Evolutionary conservation across 192 early-diverging fungal species (phyloP).

Genomic region (Dimargaris cristalligena): DNA sequence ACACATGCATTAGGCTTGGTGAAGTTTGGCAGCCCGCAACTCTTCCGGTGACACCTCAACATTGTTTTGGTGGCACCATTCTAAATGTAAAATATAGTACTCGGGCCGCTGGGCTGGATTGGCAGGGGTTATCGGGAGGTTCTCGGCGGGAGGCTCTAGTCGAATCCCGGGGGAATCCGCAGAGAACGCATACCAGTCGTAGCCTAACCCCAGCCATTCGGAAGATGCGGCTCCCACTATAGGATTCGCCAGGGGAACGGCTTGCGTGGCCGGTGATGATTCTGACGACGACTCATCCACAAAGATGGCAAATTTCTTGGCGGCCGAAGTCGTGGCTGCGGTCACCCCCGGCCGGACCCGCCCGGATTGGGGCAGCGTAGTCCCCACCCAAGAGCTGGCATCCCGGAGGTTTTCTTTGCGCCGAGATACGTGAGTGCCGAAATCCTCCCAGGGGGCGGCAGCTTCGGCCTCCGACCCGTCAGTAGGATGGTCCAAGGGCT

Average conservation of each 20-base stretch:
- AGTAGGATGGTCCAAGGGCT: neutral
- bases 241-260: neutral
- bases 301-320: slow-evolving; percentile 23
- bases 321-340: neutral
- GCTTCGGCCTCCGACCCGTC: neutral
- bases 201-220: neutral
- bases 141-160: neutral
- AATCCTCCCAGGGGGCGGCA: slow-evolving; percentile 33
- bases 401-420: slow-evolving; percentile 58
- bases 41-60: slow-evolving; percentile 4
- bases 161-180: neutral
- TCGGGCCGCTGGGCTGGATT: slow-evolving; percentile 8
- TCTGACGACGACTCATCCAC: no score
- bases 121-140: neutral
- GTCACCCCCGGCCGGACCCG: slow-evolving; percentile 4
- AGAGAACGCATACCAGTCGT: neutral
- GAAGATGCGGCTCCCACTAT: neutral
- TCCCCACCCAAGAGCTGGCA: slow-evolving; percentile 38
- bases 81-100: slow-evolving; percentile 1
- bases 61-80: neutral
- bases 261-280: neutral
- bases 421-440: slow-evolving; percentile 34
- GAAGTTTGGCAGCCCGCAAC: neutral
- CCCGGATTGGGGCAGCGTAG: slow-evolving; percentile 32
- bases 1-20: neutral